A percentile compares a stretch with the other conserved stretches of the same genome.
These are phyloP conservation scores for Ustulina deusta DNA, from an alignment of 2,329 filamentous ascomycete species.

Conservation along the genomic window DNA sequence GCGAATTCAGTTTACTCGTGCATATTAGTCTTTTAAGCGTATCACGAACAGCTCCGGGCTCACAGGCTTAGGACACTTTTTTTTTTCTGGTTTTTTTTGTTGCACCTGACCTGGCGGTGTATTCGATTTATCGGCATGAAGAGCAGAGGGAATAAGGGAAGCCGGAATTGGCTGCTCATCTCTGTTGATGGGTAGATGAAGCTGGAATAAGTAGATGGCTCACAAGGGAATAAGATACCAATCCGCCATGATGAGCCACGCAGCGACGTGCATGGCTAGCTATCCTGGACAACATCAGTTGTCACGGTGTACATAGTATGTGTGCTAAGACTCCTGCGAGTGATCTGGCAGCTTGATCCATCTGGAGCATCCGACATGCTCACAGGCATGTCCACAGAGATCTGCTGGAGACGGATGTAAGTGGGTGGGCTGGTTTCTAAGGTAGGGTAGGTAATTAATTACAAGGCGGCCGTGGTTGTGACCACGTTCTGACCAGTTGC, in stretches of 20 bases:
- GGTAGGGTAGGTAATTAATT: conserved; percentile 2
- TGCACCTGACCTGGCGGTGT: neutral
- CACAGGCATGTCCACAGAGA: neutral
- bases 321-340: conserved; percentile 11
- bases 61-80: neutral
- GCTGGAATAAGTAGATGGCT: neutral
- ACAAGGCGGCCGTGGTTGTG: conserved; percentile 20
- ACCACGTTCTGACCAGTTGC: conserved; percentile 28
- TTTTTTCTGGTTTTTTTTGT: no score
- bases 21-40: neutral
- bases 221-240: neutral
- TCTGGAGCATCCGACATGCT: conserved; percentile 12
- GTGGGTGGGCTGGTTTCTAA: neutral
- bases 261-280: neutral
- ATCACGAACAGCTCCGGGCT: conserved; percentile 1
- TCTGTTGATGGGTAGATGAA: neutral
- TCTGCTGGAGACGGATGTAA: neutral
- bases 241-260: neutral
- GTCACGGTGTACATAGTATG: neutral
- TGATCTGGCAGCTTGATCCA: conserved; percentile 17
- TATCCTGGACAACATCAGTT: neutral
- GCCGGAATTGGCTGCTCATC: conserved; percentile 10
- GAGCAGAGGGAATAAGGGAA: conserved; percentile 8
- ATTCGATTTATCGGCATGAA: neutral
- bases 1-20: conserved; percentile 1